Conservation (phyloP, 177 flowering plant species). For the Telopea speciosissima region DNA sequence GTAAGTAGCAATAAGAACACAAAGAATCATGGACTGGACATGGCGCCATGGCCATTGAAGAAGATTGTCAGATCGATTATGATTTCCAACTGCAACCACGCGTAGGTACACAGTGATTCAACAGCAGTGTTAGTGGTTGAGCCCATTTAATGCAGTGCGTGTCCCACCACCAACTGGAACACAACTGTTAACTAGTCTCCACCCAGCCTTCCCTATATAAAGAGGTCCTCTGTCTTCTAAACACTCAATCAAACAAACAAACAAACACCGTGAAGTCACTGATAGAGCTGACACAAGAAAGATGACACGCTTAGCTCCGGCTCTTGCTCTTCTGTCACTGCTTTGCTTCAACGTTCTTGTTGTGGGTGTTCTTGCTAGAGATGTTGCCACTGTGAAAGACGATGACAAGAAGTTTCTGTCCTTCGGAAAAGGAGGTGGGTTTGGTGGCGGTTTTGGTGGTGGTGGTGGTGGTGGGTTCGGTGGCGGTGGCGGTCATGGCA, state of each 20-base stretch:
- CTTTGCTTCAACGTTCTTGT: background rate
- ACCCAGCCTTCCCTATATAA: background rate
- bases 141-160: background rate
- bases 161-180: too few species aligned
- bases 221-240: background rate
- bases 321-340: background rate
- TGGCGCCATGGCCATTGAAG: too few species aligned
- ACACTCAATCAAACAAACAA: too few species aligned
- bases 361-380: background rate
- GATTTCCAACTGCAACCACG: too few species aligned
- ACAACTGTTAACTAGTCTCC: too few species aligned
- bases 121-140: background rate
- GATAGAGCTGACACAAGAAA: too few species aligned
- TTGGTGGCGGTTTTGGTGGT: conserved; percentile 7
- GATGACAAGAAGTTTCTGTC: background rate
- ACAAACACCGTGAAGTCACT: too few species aligned
- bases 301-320: background rate
- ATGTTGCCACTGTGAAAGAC: background rate
- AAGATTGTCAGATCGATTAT: too few species aligned
- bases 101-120: too few species aligned
- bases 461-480: conserved; percentile 8
- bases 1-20: too few species aligned
- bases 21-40: too few species aligned
- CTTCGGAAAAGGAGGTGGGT: conserved; percentile 10
- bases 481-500: conserved; percentile 6